Percentiles rank a stretch among this genome's conserved stretches.
phyloP scores from a whole-genome alignment of 108 stramenopile genomes.

The Skeletonema costatum region DNA sequence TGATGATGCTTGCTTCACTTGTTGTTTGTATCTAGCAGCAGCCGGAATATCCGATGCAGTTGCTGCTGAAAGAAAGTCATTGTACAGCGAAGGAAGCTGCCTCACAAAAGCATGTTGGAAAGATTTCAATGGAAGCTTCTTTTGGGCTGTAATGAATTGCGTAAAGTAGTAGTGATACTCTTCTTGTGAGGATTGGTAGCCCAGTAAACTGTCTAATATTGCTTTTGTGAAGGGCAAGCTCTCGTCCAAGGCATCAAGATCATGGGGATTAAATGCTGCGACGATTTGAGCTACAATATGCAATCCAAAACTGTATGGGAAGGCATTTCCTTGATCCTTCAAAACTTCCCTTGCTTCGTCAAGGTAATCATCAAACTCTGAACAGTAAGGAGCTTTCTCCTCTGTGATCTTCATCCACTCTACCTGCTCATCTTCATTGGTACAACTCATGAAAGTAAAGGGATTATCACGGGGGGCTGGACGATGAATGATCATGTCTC shows the following conservation, averaged over 20 bases:
- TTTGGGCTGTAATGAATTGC: constrained; percentile 37
- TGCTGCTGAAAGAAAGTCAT: too few relatives aligned
- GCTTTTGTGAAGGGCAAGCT: constrained; percentile 54
- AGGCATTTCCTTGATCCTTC: constrained; percentile 52
- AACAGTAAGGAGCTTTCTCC: constrained; percentile 53
- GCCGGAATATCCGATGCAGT: too few relatives aligned
- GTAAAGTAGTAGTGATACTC: constrained; percentile 50
- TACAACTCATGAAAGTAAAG: constrained; percentile 60
- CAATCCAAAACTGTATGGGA: constrained; percentile 56
- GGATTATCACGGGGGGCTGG: constrained; percentile 48
- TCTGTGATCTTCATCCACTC: constrained; percentile 67
- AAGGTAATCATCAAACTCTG: constrained; percentile 47
- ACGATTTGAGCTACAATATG: constrained; percentile 41
- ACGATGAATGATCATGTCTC: constrained; percentile 38
- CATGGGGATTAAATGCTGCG: constrained; percentile 55
- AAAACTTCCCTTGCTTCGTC: constrained; percentile 50
- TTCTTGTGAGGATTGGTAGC: constrained; percentile 35
- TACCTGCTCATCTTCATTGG: constrained; percentile 51
- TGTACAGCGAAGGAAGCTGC: too few relatives aligned
- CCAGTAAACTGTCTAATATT: constrained; percentile 52
- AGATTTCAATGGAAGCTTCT: too few relatives aligned
- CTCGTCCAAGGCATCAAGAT: constrained; percentile 65
- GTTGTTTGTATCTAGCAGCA: too few relatives aligned
- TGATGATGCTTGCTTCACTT: too few relatives aligned
- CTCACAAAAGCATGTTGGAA: too few relatives aligned